These are phyloP conservation scores for Tylopilus plumbeoviolaceoides DNA, from an alignment of 768 basidiomycete genomes.

Conservation along the genomic window DNA sequence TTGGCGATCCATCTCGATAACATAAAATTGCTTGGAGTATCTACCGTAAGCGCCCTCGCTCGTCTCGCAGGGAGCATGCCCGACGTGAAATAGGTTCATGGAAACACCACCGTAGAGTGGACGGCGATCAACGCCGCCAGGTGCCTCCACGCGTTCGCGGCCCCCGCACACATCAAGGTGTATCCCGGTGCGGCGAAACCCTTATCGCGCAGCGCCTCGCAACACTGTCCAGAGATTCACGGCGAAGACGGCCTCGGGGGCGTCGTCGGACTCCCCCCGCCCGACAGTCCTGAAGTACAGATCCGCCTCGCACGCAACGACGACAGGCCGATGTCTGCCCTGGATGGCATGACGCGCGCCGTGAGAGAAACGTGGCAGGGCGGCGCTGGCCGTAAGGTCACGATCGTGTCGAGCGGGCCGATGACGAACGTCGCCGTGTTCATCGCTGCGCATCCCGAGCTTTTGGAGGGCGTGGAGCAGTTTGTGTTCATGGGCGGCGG, in stretches of 20 bases:
- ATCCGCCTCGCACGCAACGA: slow-evolving; percentile 43
- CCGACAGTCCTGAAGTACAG: slow-evolving; percentile 45
- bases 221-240: slow-evolving; percentile 75
- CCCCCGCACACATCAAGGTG: slow-evolving; percentile 51
- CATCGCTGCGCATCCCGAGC: slow-evolving; percentile 52
- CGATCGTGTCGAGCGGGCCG: slow-evolving; percentile 74
- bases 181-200: slow-evolving; percentile 71
- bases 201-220: slow-evolving; percentile 49
- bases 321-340: slow-evolving; percentile 43
- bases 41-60: slow-evolving; percentile 52
- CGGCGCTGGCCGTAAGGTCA: slow-evolving; percentile 57
- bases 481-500: slow-evolving; percentile 87
- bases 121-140: slow-evolving; percentile 73
- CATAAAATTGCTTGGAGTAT: slow-evolving; percentile 74
- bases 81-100: slow-evolving; percentile 59
- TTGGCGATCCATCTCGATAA: slow-evolving; percentile 64
- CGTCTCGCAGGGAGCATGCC: not conserved
- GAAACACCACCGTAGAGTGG: slow-evolving; percentile 62
- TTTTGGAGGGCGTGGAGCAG: slow-evolving; percentile 45
- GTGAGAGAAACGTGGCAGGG: slow-evolving; percentile 54
- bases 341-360: slow-evolving; percentile 64
- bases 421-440: slow-evolving; percentile 82
- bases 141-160: slow-evolving; percentile 73
- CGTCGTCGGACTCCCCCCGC: slow-evolving; percentile 66
- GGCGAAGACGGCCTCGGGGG: slow-evolving; percentile 81